Conservation (phyloP, 257 asterid species). For the Cruciata laevipes region DNA sequence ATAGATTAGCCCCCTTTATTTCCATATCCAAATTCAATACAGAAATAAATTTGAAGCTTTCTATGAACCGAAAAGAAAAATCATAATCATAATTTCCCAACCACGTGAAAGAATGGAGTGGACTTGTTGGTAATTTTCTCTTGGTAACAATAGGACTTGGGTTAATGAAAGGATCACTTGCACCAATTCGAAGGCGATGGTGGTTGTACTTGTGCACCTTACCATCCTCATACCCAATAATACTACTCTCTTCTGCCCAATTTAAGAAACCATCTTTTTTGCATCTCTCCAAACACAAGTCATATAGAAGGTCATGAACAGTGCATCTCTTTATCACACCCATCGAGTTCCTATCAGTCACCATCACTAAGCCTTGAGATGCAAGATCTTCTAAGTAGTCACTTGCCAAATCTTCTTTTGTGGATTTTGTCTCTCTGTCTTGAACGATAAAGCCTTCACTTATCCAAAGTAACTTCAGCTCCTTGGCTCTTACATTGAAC, state of each 20-base stretch:
- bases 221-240: too few relatives aligned
- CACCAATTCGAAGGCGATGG: neutral
- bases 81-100: too few relatives aligned
- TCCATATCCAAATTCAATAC: too few relatives aligned
- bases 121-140: neutral
- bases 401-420: neutral
- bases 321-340: neutral
- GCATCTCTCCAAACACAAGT: neutral
- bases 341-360: neutral
- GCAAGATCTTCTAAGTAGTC: neutral
- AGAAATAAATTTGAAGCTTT: too few relatives aligned
- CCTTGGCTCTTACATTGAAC: neutral
- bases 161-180: neutral
- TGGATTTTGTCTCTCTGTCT: neutral
- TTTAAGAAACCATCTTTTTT: neutral
- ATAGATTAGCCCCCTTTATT: too few relatives aligned
- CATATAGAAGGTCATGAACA: neutral
- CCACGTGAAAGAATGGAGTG: neutral
- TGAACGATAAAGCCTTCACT: neutral
- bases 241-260: neutral
- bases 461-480: neutral
- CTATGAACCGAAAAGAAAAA: too few relatives aligned
- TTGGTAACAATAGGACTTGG: neutral
- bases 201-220: neutral
- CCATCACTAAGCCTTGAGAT: neutral